Evolutionary conservation across 225 moss, liverwort and hornwort species (phyloP).

Genomic region (Sphagnum tenellum): DNA sequence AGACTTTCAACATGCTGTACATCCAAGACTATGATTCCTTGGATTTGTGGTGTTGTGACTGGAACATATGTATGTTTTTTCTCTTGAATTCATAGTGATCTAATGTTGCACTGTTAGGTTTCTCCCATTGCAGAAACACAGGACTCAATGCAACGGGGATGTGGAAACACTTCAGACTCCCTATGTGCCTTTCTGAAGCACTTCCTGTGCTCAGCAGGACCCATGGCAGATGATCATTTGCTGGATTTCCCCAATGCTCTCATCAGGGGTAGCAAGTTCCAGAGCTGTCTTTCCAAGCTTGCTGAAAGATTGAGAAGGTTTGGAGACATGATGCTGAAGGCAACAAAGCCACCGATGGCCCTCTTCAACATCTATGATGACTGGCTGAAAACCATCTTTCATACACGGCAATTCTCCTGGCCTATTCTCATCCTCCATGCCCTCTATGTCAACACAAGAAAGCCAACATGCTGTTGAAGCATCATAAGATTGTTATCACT

Average conservation of each 20-base stretch:
- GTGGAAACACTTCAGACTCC: no score
- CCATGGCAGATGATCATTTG: slow-evolving; percentile 18
- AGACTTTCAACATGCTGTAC: no score
- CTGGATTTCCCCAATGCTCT: slow-evolving; percentile 98
- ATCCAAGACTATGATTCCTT: no score
- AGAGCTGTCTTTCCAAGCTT: slow-evolving; percentile 93
- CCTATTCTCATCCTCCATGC: slow-evolving; percentile 93
- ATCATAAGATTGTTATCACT: slow-evolving; percentile 92
- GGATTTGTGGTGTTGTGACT: no score
- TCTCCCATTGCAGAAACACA: no score
- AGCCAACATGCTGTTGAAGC: slow-evolving; percentile 98
- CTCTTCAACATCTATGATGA: slow-evolving; percentile 97
- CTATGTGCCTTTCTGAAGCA: no score
- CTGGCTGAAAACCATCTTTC: slow-evolving; percentile 99
- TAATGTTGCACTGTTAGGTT: no score
- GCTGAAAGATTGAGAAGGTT: slow-evolving; percentile 97
- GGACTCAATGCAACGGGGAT: no score
- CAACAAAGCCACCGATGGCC: slow-evolving; percentile 99
- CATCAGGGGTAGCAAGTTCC: slow-evolving; percentile 98
- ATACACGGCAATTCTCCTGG: slow-evolving; percentile 86
- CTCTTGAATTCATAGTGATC: no score
- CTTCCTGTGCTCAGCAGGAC: no score
- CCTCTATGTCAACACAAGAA: slow-evolving; percentile 98
- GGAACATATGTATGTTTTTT: no score
- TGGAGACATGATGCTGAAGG: slow-evolving; percentile 93